These are phyloP conservation scores for Carex parvula DNA, from an alignment of 176 grass and related monocot genomes.

Conservation along the genomic window DNA sequence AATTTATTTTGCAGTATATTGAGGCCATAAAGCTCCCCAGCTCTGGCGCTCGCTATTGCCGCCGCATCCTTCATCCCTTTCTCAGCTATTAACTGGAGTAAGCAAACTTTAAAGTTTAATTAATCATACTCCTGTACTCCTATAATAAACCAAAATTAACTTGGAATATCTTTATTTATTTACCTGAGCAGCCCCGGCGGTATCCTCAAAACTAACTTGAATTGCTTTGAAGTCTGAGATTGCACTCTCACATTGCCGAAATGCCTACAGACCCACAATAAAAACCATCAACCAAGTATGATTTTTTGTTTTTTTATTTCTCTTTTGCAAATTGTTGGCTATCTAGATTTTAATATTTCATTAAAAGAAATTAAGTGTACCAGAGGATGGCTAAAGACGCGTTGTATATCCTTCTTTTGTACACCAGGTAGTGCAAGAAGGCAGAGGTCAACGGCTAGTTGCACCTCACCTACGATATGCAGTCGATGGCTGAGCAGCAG, in stretches of 20 bases:
- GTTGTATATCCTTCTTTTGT: conserved; percentile 33
- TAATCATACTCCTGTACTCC: not conserved
- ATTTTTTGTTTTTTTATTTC: not conserved
- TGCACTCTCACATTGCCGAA: conserved; percentile 52
- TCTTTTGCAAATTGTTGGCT: not conserved
- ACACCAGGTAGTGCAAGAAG: conserved; percentile 52
- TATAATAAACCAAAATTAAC: not conserved
- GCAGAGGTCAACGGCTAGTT: conserved; percentile 43
- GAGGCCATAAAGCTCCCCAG: conserved; percentile 45
- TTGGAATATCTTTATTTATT: conserved; percentile 14
- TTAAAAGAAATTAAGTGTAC: conserved; percentile 12
- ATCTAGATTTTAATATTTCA: not conserved
- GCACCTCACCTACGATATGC: conserved; percentile 61
- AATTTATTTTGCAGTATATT: conserved; percentile 43
- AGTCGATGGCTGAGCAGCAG: conserved; percentile 48
- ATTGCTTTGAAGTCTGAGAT: conserved; percentile 37
- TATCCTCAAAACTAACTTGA: conserved; percentile 43
- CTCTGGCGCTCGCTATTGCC: conserved; percentile 47
- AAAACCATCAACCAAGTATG: not conserved
- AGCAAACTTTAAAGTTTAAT: not conserved
- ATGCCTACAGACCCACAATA: conserved; percentile 28
- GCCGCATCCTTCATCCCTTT: conserved; percentile 48
- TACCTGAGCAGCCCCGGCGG: conserved; percentile 43
- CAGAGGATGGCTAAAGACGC: conserved; percentile 51
- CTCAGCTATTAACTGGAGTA: conserved; percentile 41